Evolutionary conservation across 345 rosid genomes (phyloP).

Genomic region (Salix arbutifolia): DNA sequence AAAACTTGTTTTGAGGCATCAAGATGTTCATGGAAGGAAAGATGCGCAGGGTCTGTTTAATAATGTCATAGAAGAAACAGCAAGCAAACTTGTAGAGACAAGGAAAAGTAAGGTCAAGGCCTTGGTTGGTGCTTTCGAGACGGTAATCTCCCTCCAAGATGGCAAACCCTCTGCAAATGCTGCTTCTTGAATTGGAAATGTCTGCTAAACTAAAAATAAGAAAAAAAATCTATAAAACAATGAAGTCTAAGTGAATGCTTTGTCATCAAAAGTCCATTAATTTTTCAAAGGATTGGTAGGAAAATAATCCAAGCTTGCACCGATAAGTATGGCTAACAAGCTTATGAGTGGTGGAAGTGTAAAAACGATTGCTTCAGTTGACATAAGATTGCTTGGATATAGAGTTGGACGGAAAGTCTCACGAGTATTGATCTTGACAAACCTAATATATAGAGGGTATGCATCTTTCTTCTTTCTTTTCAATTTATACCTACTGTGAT

Average conservation of each 20-base stretch:
- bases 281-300: constrained; percentile 5
- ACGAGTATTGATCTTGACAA: constrained; percentile 22
- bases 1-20: constrained; percentile 64
- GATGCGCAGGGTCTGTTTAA: constrained; percentile 58
- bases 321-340: constrained; percentile 8
- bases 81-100: constrained; percentile 73
- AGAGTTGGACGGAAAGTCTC: constrained; percentile 2
- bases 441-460: constrained; percentile 13
- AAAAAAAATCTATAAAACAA: not conserved
- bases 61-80: constrained; percentile 89
- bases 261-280: constrained; percentile 10
- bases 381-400: constrained; percentile 11
- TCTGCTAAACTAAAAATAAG: not conserved
- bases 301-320: constrained; percentile 27
- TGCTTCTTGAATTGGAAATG: constrained; percentile 9
- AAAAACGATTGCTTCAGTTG: constrained; percentile 12
- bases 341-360: constrained; percentile 5
- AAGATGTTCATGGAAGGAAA: constrained; percentile 54
- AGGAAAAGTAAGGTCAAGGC: constrained; percentile 93
- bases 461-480: not conserved
- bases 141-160: constrained; percentile 85
- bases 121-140: constrained; percentile 92
- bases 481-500: not conserved
- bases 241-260: not conserved
- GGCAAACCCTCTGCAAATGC: constrained; percentile 29